Evolutionary conservation across 2,329 filamentous ascomycete species (phyloP).

Genomic region (Arthrocladium fulminans): DNA sequence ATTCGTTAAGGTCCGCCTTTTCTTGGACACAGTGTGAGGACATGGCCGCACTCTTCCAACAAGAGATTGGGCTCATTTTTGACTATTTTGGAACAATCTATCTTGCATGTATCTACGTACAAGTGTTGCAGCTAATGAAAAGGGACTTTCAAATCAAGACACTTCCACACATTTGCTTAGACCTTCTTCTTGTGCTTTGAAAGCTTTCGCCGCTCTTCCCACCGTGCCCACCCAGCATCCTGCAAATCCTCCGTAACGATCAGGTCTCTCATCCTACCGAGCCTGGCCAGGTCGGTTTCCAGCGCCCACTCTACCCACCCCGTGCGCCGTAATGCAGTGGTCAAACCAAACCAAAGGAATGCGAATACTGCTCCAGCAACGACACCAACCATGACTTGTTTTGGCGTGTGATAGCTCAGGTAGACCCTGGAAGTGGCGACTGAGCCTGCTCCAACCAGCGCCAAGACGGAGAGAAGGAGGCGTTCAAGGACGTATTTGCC

Average conservation of each 20-base stretch:
- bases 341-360: slow-evolving; percentile 68
- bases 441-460: slow-evolving; percentile 52
- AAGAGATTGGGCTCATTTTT: neutral
- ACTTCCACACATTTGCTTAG: neutral
- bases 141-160: neutral
- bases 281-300: slow-evolving; percentile 54
- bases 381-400: slow-evolving; percentile 76
- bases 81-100: neutral
- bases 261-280: slow-evolving; percentile 70
- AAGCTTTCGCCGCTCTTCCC: slow-evolving; percentile 48
- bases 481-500: slow-evolving; percentile 56
- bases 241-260: slow-evolving; percentile 79
- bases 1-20: too few relatives aligned
- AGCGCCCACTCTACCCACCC: slow-evolving; percentile 67
- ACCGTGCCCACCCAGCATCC: slow-evolving; percentile 89
- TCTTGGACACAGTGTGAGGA: neutral
- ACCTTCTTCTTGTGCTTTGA: neutral
- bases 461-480: slow-evolving; percentile 47
- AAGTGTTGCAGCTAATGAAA: neutral
- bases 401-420: slow-evolving; percentile 81
- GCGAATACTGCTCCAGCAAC: slow-evolving; percentile 63
- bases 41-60: neutral
- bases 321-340: slow-evolving; percentile 53
- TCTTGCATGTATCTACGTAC: neutral
- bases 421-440: slow-evolving; percentile 83